Evolutionary conservation across 495 filamentous ascomycete genomes (phyloP), one percentile per base, ranked within the genome.

Genomic region (Penicillium atrosanguineum): DNA sequence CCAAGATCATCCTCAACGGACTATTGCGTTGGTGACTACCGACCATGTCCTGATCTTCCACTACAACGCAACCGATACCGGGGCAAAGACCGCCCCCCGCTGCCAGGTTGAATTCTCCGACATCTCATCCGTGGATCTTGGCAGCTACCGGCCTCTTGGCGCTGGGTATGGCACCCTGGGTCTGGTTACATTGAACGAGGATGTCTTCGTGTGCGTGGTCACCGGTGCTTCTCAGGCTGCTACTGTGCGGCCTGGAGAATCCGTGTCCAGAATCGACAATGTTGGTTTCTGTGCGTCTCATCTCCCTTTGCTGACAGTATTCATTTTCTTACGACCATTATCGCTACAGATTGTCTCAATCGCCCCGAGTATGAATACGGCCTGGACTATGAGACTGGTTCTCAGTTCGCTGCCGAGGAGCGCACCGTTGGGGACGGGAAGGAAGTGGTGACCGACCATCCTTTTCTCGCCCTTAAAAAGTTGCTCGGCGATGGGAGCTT

Each of bases 131-230:
- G 75, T 81, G 41, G 80, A 94, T 48, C 75, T 97, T 31, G 75
- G 74, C 52, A 86, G 86, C 28, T 97, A 91, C 68, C 81, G 85
- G 46, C 74, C 85, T 4, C 66, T 96, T 38, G 87, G 86, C 40
- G 82, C 84, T n/a, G 89, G 90, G 31, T 83, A 91, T 60, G 94
- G 94, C 28, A 97, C 92, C 2, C 79, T 98, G 48, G 94, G 94
- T 1, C 75, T 98, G 36, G 89, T 97, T 53, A 92, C 91, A 2
- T 78, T 97, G 44, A 81, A 83, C 43, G 78, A 84, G 25, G 93
- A 96, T 79, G 84, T 95, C 15, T 98, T 97, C 63, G 78, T 98
- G 18, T 94, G 90, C 57, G 87, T 96, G n/a, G 85, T 98, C 25
- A 95, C 84, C 37, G 78, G 81, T 38, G 86, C 90, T 36, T 79